A percentile compares a stretch with the other conserved stretches of the same genome.
phyloP scores from a whole-genome alignment of 78 protist species.

The Dictyostelium capitatum region DNA sequence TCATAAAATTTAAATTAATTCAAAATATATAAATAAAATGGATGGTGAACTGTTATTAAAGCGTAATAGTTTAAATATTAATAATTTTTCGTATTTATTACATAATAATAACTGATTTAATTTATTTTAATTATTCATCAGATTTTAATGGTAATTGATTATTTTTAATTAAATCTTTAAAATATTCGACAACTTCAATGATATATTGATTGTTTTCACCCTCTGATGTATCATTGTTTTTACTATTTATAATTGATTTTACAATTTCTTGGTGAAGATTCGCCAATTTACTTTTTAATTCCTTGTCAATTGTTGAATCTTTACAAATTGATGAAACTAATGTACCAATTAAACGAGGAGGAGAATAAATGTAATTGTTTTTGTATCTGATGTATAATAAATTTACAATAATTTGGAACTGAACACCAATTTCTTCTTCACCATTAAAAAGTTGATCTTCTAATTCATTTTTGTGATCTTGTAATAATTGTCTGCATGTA shows the following conservation, averaged over 20 bases:
- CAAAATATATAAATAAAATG: too few relatives aligned
- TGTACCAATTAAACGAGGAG: constrained; percentile 64
- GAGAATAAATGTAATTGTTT: constrained; percentile 13
- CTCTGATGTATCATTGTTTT: not conserved
- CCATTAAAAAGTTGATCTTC: constrained; percentile 20
- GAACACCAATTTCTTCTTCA: constrained; percentile 44
- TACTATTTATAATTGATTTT: not conserved
- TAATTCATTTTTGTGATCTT: constrained; percentile 20
- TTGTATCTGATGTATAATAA: constrained; percentile 35
- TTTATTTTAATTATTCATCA: too few relatives aligned
- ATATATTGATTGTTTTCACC: not conserved
- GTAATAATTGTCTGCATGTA: not conserved
- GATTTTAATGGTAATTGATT: too few relatives aligned
- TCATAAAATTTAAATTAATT: too few relatives aligned
- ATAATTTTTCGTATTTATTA: too few relatives aligned
- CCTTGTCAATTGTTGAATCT: not conserved
- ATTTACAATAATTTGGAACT: constrained; percentile 61
- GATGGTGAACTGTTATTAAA: too few relatives aligned
- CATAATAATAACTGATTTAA: too few relatives aligned
- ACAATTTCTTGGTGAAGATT: constrained; percentile 38
- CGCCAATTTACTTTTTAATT: not conserved
- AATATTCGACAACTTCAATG: not conserved
- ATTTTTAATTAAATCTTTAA: constrained; percentile 1
- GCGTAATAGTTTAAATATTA: too few relatives aligned
- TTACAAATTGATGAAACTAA: not conserved